Evolutionary conservation across 176 grass and related monocot species (phyloP).

Genomic region (Neostapfia colusana): DNA sequence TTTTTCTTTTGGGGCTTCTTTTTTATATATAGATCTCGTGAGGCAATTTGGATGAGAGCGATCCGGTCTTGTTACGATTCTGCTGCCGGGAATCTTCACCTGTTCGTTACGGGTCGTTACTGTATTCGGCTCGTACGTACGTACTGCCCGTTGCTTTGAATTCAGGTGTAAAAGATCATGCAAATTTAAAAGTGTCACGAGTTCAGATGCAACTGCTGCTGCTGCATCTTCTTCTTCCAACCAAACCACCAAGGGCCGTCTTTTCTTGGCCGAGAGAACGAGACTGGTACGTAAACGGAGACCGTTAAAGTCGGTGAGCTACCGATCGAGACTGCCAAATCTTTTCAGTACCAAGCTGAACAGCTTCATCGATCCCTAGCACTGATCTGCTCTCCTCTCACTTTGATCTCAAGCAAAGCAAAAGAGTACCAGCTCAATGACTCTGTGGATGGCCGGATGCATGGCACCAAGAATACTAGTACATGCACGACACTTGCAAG

Average conservation of each 20-base stretch:
- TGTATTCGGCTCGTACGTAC: too few species aligned
- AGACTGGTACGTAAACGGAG: neutral
- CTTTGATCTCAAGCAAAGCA: constrained; percentile 30
- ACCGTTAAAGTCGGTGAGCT: constrained; percentile 38
- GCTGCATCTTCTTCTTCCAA: constrained; percentile 4
- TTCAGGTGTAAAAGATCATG: neutral
- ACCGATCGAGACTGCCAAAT: neutral
- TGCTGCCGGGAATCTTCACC: neutral
- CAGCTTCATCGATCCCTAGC: neutral
- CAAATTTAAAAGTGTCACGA: too few species aligned
- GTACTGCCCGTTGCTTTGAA: neutral
- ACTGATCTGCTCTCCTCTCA: neutral
- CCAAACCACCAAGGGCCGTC: neutral
- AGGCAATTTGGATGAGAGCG: neutral
- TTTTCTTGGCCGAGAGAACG: too few species aligned
- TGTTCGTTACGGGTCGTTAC: neutral
- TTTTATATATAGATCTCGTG: neutral
- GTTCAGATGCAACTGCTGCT: neutral
- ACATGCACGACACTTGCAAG: neutral
- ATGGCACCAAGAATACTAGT: too few species aligned
- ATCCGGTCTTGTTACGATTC: neutral
- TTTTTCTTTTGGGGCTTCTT: neutral
- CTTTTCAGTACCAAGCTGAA: neutral
- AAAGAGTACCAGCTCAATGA: neutral
- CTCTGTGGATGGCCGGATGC: neutral